These are phyloP conservation scores for Phytophthora idaei DNA, from an alignment of 352 stramenopile genomes.

Conservation along the genomic window DNA sequence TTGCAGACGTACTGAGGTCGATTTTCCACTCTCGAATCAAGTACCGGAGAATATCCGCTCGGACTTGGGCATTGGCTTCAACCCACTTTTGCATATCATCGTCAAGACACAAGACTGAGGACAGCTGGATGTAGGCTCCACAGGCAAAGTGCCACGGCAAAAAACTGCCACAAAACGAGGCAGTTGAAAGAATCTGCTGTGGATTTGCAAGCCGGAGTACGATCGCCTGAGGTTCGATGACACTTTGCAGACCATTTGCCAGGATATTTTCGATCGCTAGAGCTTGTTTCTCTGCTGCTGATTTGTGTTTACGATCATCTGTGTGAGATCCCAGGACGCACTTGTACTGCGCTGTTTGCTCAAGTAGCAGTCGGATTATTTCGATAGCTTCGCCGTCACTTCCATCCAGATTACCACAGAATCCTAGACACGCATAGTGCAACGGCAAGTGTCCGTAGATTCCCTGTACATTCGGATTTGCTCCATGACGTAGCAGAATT, in stretches of 20 bases:
- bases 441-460: conserved; percentile 59
- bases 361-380: conserved; percentile 44
- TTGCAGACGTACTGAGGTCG: conserved; percentile 37
- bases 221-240: conserved; percentile 43
- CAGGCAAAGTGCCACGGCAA: conserved; percentile 73
- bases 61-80: conserved; percentile 43
- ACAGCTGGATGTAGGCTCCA: conserved; percentile 51
- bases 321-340: conserved; percentile 38
- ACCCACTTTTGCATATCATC: conserved; percentile 53
- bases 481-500: conserved; percentile 49
- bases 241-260: conserved; percentile 42
- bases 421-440: conserved; percentile 73
- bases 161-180: conserved; percentile 40
- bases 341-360: conserved; percentile 26
- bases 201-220: conserved; percentile 38
- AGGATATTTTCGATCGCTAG: conserved; percentile 67
- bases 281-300: conserved; percentile 47
- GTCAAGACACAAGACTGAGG: conserved; percentile 45
- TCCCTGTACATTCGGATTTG: conserved; percentile 69
- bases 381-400: conserved; percentile 31
- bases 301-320: conserved; percentile 70
- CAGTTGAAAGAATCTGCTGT: conserved; percentile 39
- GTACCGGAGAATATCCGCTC: conserved; percentile 45
- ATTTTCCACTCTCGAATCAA: conserved; percentile 41
- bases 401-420: conserved; percentile 40